Evolutionary conservation across 345 rosid species (phyloP).

Genomic region (Mallotus nudiflorus): DNA sequence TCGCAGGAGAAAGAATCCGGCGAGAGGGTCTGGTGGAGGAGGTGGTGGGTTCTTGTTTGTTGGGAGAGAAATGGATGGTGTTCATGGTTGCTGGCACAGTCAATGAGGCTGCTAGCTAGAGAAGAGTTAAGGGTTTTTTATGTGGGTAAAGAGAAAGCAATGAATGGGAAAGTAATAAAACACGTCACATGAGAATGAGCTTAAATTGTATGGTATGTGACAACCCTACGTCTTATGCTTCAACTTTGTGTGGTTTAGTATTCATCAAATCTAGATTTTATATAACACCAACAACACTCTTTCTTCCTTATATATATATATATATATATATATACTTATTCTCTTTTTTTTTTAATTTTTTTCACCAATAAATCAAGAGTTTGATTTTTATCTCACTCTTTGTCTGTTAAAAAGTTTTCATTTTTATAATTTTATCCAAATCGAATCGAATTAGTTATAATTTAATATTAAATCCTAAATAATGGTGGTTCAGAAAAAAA

Average conservation of each 20-base stretch:
- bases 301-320: too few species aligned
- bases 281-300: not conserved
- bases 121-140: not conserved
- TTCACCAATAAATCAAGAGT: too few species aligned
- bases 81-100: conserved; percentile 8
- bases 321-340: too few species aligned
- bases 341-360: too few species aligned
- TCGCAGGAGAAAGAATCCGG: not conserved
- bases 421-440: too few species aligned
- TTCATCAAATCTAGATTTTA: not conserved
- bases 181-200: conserved; percentile 27
- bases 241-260: conserved; percentile 25
- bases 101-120: too few species aligned
- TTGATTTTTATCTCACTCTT: too few species aligned
- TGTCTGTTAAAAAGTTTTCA: too few species aligned
- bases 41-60: conserved; percentile 20
- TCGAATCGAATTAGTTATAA: too few species aligned
- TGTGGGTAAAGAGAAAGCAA: conserved; percentile 5
- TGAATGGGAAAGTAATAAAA: conserved; percentile 24
- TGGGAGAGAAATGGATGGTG: conserved; percentile 11
- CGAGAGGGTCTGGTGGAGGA: conserved; percentile 8
- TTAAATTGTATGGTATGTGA: conserved; percentile 40
- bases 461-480: too few species aligned
- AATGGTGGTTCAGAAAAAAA: too few species aligned
- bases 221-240: conserved; percentile 40